Evolutionary conservation across 1,139 yeast genomes (phyloP).

Genomic region (Scheffersomyces illinoinensis): DNA sequence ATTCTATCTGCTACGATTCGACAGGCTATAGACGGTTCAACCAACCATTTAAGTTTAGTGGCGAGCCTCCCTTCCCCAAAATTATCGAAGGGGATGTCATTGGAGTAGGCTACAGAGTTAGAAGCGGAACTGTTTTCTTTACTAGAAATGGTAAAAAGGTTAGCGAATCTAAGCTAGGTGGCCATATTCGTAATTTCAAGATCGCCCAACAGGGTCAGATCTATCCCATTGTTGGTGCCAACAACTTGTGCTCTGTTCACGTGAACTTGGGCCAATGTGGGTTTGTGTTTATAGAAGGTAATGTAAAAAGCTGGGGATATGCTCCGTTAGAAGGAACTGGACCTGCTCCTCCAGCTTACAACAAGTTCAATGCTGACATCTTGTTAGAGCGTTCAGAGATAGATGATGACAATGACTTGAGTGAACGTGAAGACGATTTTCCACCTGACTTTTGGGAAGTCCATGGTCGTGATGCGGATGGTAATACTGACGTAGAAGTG

Average conservation of each 20-base stretch:
- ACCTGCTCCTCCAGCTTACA: slow-evolving; percentile 65
- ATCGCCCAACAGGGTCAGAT: slow-evolving; percentile 39
- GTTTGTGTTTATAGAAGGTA: slow-evolving; percentile 58
- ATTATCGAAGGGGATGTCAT: slow-evolving; percentile 61
- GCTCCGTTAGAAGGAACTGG: slow-evolving; percentile 61
- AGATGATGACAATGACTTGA: slow-evolving; percentile 48
- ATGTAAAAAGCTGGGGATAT: slow-evolving; percentile 66
- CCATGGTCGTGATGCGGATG: slow-evolving; percentile 15
- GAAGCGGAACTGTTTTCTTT: slow-evolving; percentile 64
- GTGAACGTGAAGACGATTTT: slow-evolving; percentile 49
- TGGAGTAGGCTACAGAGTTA: slow-evolving; percentile 64
- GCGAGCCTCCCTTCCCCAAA: slow-evolving; percentile 46
- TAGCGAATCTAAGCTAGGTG: slow-evolving; percentile 67
- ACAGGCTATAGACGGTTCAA: slow-evolving; percentile 52
- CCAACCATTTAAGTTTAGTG: slow-evolving; percentile 46
- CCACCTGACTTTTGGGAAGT: slow-evolving; percentile 58
- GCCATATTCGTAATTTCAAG: slow-evolving; percentile 55
- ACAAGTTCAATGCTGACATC: slow-evolving; percentile 55
- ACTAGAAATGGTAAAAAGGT: slow-evolving; percentile 70
- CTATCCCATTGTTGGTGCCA: slow-evolving; percentile 56
- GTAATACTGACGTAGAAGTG: slow-evolving; percentile 11
- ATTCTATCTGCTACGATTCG: slow-evolving; percentile 53
- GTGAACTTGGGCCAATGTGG: slow-evolving; percentile 61
- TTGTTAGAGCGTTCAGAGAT: slow-evolving; percentile 55
- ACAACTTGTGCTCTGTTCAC: slow-evolving; percentile 52